phyloP scores from a whole-genome alignment of 108 stramenopile species.

The Nitzschia inconspicua region DNA sequence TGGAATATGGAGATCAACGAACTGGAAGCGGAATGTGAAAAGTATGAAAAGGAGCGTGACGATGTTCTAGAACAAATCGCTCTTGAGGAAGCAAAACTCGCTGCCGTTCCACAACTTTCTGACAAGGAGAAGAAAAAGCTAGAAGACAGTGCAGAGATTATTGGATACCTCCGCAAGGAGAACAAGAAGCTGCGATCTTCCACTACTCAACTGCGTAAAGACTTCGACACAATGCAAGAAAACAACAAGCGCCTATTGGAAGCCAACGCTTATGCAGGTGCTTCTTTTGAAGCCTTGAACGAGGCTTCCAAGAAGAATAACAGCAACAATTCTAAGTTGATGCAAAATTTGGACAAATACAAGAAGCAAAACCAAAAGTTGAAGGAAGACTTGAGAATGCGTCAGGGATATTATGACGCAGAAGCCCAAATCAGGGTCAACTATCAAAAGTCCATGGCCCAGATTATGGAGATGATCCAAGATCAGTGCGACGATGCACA shows the following conservation, averaged over 20 bases:
- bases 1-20: conserved; percentile 25
- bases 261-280: conserved; percentile 60
- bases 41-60: conserved; percentile 24
- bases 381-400: conserved; percentile 73
- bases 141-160: conserved; percentile 41
- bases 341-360: conserved; percentile 42
- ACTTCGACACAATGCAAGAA: conserved; percentile 49
- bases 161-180: conserved; percentile 53
- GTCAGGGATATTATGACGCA: conserved; percentile 60
- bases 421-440: conserved; percentile 60
- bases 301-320: conserved; percentile 58
- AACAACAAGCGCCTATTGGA: conserved; percentile 58
- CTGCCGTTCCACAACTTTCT: conserved; percentile 27
- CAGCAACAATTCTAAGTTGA: conserved; percentile 48
- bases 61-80: conserved; percentile 35
- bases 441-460: conserved; percentile 59
- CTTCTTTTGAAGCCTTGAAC: conserved; percentile 59
- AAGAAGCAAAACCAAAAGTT: conserved; percentile 46
- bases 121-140: conserved; percentile 50
- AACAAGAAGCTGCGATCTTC: conserved; percentile 43
- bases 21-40: conserved; percentile 31
- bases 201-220: conserved; percentile 36
- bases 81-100: conserved; percentile 37
- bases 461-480: conserved; percentile 64
- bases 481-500: conserved; percentile 55